Evolutionary conservation across 805 yeast genomes (phyloP).

Genomic region (Isabelozyma gotoi): DNA sequence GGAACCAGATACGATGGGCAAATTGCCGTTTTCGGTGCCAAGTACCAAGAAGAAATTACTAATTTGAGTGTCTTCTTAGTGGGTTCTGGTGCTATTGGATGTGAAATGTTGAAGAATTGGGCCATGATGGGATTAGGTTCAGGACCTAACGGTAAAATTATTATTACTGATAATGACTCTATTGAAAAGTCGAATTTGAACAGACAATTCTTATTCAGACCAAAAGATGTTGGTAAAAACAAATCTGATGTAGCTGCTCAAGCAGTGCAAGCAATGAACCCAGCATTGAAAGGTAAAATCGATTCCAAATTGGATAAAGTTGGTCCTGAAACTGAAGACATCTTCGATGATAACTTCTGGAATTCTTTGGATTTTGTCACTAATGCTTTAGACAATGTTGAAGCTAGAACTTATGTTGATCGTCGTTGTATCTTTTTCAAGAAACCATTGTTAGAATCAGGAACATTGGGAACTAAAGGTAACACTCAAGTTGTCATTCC

Average conservation of each 20-base stretch:
- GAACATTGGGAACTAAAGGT: slow-evolving; percentile 98
- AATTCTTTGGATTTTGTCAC: slow-evolving; percentile 80
- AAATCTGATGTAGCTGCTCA: slow-evolving; percentile 88
- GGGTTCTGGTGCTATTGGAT: slow-evolving; percentile 98
- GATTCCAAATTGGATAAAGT: slow-evolving; percentile 81
- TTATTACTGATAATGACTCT: slow-evolving; percentile 89
- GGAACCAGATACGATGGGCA: slow-evolving; percentile 91
- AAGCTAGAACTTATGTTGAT: slow-evolving; percentile 96
- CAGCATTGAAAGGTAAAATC: slow-evolving; percentile 76
- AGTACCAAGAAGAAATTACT: slow-evolving; percentile 69
- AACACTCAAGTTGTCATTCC: slow-evolving; percentile 97
- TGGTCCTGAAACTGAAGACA: slow-evolving; percentile 87
- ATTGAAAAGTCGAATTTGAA: slow-evolving; percentile 95
- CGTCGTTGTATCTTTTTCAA: slow-evolving; percentile 92
- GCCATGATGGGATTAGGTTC: slow-evolving; percentile 94
- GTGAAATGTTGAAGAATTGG: slow-evolving; percentile 98
- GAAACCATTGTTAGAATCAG: slow-evolving; percentile 91
- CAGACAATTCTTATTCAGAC: slow-evolving; percentile 93
- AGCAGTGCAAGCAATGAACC: slow-evolving; percentile 85
- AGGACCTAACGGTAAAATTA: slow-evolving; percentile 83
- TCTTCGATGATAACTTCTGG: slow-evolving; percentile 89
- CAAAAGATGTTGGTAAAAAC: slow-evolving; percentile 88
- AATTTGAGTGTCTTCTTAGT: slow-evolving; percentile 86
- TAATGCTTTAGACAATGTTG: slow-evolving; percentile 95
- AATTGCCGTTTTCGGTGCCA: slow-evolving; percentile 88